Base-by-base conservation (phyloP, 1,284 basidiomycete genomes). In the Anthracocystis panici-leucophaei region DNA sequence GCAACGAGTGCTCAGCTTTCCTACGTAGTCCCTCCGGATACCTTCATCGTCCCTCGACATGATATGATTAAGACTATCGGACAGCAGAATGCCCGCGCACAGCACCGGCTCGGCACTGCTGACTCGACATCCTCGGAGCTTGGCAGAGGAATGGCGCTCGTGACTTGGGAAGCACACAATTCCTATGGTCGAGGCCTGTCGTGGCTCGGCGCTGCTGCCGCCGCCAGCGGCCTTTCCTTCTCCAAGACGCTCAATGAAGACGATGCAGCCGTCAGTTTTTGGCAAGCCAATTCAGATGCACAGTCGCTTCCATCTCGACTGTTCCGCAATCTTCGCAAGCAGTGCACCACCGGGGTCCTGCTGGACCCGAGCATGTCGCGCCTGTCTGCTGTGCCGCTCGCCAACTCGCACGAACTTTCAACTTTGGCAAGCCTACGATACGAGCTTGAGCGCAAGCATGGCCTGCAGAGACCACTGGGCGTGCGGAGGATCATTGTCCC, bases 151-250 rank as follows among this genome's bases (percentile, higher is more conserved):
- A 31, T 77, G 62, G 64, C 63, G 1, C 33, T 77, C 14, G 63
- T 74, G 8, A 58, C 65, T 4, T 77, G 75, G 75, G 71, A 77
- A 55, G 57, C 58, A 14, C 71, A 67, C 40, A 57, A 72, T 44
- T 60, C 69, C 16, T 67, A 63, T 23, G 74, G 65, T 29, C 61
- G 70, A 52, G 64, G 69, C 9, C 58, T 72, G 14, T 72, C 69
- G 5, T 77, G 74, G 74, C 60, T 77, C 5, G 74, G 74, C 18
- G 65, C 54, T 2, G 69, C 69, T 11, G 74, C 69, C 23, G 69
- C 74, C 8, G 74, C 74, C 2, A 71, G 68, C 27, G 73, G 73
- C 5, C 50, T 76, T 2, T 70, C 67, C n/a, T 60, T 63, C 31
- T 42, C 49, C 9, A 66, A 66, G 57, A 53, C 60, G 55, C 40